Conservation (phyloP, 2,329 filamentous ascomycete genomes). For the Nakataea oryzae region DNA sequence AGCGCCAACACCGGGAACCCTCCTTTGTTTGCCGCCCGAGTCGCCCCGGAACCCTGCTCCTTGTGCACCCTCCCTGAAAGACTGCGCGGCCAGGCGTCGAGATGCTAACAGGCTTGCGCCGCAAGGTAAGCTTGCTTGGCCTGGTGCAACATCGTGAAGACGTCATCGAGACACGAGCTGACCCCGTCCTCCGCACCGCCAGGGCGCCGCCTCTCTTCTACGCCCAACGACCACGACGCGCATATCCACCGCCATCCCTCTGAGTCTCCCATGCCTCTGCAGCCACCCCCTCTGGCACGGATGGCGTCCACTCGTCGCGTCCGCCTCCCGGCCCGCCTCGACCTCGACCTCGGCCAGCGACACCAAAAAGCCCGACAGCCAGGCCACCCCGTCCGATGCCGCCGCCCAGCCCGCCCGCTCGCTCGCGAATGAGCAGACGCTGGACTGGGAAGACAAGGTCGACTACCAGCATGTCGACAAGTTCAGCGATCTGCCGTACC, state of each 20-base stretch:
- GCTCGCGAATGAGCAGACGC: constrained; percentile 1
- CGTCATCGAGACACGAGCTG: neutral
- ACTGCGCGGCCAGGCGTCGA: neutral
- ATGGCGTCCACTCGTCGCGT: neutral
- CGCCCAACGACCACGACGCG: neutral
- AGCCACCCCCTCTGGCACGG: neutral
- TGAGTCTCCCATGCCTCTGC: neutral
- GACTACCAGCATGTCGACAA: constrained; percentile 55
- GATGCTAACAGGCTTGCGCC: neutral
- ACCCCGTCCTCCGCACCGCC: neutral
- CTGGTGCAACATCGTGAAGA: neutral
- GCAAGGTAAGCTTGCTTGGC: neutral
- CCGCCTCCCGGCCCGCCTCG: neutral
- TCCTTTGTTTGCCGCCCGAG: neutral
- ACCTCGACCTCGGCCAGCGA: neutral
- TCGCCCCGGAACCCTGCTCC: neutral
- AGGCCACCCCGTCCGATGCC: neutral
- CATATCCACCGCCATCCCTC: neutral
- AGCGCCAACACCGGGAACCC: neutral
- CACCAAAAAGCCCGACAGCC: neutral
- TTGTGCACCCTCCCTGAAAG: neutral
- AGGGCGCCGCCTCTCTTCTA: neutral
- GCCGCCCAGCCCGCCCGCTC: neutral
- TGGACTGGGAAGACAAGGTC: constrained; percentile 66
- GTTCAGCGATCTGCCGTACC: constrained; percentile 67